Percentiles rank a stretch among this genome's conserved stretches.
phyloP scores from a whole-genome alignment of 495 filamentous ascomycete species.

The Penicillium mononematosum region DNA sequence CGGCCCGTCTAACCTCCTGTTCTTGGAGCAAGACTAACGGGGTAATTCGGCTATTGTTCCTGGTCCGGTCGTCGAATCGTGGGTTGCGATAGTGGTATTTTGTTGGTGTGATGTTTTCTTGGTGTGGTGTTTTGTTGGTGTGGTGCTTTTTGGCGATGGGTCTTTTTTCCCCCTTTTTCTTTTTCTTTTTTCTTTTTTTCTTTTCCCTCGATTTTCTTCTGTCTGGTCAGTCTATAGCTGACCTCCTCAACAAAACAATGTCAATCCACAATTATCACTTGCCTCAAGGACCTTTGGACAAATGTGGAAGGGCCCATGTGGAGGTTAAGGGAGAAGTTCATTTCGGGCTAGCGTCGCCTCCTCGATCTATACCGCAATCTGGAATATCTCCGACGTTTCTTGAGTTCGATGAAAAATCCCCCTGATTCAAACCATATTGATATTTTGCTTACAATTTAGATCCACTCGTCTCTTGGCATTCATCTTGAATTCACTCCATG shows the following conservation, averaged over 20 bases:
- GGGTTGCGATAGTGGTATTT: background rate
- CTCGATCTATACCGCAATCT: conserved; percentile 28
- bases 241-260: background rate
- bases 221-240: background rate
- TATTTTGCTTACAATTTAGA: conserved; percentile 2
- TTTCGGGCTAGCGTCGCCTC: conserved; percentile 17
- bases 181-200: too few relatives aligned
- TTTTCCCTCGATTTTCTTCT: background rate
- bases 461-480: conserved; percentile 1
- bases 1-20: background rate
- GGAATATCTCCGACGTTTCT: conserved; percentile 26
- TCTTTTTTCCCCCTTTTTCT: background rate
- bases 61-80: background rate
- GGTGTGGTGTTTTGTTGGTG: too few relatives aligned
- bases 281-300: background rate
- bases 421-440: conserved; percentile 22
- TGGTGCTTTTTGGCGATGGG: too few relatives aligned
- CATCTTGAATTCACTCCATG: background rate
- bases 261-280: background rate
- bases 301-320: background rate
- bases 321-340: conserved; percentile 4
- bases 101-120: too few relatives aligned
- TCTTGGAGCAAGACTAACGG: background rate
- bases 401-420: conserved; percentile 1
- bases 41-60: background rate